phyloP scores from a whole-genome alignment of 768 basidiomycete genomes.

The Pisolithus tinctorius region DNA sequence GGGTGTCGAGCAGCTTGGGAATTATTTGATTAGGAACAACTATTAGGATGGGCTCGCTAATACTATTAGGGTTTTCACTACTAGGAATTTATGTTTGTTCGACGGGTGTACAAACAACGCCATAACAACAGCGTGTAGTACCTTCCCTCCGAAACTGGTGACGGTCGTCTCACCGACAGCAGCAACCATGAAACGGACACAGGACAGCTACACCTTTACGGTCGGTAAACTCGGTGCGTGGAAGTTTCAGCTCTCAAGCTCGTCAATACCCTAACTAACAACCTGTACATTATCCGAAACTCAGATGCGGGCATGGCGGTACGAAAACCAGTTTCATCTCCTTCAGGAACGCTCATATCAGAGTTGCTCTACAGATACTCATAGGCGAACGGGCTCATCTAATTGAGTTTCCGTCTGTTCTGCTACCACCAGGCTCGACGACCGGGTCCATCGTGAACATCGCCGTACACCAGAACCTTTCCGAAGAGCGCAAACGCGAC shows the following conservation, averaged over 20 bases:
- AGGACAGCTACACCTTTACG: slow-evolving; percentile 83
- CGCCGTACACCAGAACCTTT: slow-evolving; percentile 80
- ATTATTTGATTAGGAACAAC: background rate
- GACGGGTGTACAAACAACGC: background rate
- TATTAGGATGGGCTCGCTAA: background rate
- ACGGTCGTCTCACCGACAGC: background rate
- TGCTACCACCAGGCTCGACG: slow-evolving; percentile 86
- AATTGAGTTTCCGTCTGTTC: slow-evolving; percentile 95
- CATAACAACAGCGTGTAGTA: background rate
- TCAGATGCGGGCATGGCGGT: slow-evolving; percentile 96
- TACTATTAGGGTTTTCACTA: background rate
- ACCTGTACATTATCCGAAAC: background rate
- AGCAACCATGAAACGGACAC: slow-evolving; percentile 28
- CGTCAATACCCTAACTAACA: slow-evolving; percentile 2
- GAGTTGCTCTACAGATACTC: slow-evolving; percentile 52
- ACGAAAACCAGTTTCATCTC: slow-evolving; percentile 15
- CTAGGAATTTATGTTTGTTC: background rate
- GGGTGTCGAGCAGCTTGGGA: background rate
- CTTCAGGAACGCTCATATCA: background rate
- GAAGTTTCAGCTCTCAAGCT: background rate
- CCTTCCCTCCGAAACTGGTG: background rate
- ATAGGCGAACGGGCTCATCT: slow-evolving; percentile 92
- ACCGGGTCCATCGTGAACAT: slow-evolving; percentile 97
- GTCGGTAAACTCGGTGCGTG: slow-evolving; percentile 88
- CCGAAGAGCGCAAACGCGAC: slow-evolving; percentile 79